phyloP scores from a whole-genome alignment of 352 stramenopile species.

The Thalassiosira hispida region DNA sequence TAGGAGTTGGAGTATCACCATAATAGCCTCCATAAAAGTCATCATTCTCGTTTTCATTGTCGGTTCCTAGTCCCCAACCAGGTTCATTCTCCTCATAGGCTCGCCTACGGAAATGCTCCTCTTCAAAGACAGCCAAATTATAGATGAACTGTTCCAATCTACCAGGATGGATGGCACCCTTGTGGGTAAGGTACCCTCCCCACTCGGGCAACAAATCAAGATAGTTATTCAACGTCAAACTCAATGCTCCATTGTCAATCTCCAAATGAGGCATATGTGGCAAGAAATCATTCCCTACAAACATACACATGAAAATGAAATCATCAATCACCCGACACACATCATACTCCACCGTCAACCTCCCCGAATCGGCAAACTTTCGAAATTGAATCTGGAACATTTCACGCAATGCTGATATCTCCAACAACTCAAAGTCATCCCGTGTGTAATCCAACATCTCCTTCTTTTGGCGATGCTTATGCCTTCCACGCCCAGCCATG shows the following conservation, averaged over 20 bases:
- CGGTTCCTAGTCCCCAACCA: constrained; percentile 67
- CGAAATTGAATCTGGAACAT: constrained; percentile 87
- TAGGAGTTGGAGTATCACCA: constrained; percentile 61
- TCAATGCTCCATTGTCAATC: constrained; percentile 82
- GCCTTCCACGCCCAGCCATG: constrained; percentile 80
- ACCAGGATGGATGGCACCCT: constrained; percentile 87
- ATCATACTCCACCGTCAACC: constrained; percentile 89
- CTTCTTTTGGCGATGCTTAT: constrained; percentile 86
- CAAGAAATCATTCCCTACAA: constrained; percentile 99
- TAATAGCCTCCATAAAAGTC: constrained; percentile 81
- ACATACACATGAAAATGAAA: constrained; percentile 98
- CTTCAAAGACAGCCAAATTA: constrained; percentile 80
- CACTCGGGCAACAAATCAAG: constrained; percentile 86
- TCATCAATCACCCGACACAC: constrained; percentile 97
- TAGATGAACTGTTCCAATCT: constrained; percentile 88
- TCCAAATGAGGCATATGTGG: constrained; percentile 95
- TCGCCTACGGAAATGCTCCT: constrained; percentile 84
- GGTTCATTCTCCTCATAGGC: constrained; percentile 85
- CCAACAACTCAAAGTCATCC: constrained; percentile 89
- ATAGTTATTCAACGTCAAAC: constrained; percentile 84
- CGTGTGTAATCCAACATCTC: constrained; percentile 87
- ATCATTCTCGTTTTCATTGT: constrained; percentile 70
- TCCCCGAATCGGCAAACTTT: constrained; percentile 65
- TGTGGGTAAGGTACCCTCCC: constrained; percentile 89
- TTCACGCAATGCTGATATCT: constrained; percentile 82